Base-by-base conservation (phyloP, 169 alveolate genomes). In the Haemoproteus tartakovskyi region DNA sequence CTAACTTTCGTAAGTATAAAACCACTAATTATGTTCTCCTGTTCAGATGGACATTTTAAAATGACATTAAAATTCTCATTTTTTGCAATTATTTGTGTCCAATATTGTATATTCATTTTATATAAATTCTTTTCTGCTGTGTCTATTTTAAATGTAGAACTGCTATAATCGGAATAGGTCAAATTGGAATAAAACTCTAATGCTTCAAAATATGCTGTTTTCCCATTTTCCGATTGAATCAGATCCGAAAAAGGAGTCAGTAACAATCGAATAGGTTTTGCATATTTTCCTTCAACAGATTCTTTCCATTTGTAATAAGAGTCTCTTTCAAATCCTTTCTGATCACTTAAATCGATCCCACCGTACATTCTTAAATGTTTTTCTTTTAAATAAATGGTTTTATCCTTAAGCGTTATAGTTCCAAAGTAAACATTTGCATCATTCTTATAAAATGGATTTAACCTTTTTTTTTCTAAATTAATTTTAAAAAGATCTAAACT, bases 181-280 rank as follows among this genome's bases (percentile, higher is more conserved):
- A 74, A 56, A 33, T 56, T 74, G 22, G 84, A 74, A 48, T 74
- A 74, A 16, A 43, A 74, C 22, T 74, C 84, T 50, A 74, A 46
- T 18, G 84, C 84, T 38, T 27, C 36, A 18, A 57, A 74, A 50
- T 74, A 74, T 1, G 78, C 52, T 45, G 27, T 5, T 46, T 57
- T 74, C 0, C 62, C 84, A 27, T 56, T 78, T 27, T 57, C 38
- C 37, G 78, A 56, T 33, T 43, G 14, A 33, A 74, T 57, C 54
- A 74, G 59, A 51, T 74, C 78, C 14, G 84, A 27, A 48, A 74
- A 74, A 9, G 84, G 84, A 30, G n/a, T 41, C 16, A 74, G 59
- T 57, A 45, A 57, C 46, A 74, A 47, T 37, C 59, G 48, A 4
- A 74, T 38, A n/a, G 84, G 84, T 27, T 57, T 74, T 18, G 78